Evolutionary conservation across 2,329 filamentous ascomycete genomes (phyloP).

Genomic region (Sporothrix humicola): DNA sequence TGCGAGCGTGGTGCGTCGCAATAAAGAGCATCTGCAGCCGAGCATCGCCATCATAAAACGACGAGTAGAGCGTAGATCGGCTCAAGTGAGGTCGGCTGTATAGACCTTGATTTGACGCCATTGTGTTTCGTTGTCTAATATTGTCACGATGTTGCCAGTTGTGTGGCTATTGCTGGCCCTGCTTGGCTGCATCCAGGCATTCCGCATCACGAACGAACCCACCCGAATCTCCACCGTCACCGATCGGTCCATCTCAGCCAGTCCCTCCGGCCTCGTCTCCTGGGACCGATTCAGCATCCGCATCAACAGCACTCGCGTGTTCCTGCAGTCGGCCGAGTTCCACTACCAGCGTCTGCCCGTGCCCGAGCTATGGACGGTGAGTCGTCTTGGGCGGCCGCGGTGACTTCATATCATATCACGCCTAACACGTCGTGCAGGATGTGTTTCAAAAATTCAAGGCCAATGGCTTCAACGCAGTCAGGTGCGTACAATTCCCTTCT

Average conservation of each 20-base stretch:
- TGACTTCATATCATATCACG: too few species aligned
- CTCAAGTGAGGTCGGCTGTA: neutral
- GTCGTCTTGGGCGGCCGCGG: neutral
- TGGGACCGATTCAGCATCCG: conserved; percentile 60
- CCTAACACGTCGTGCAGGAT: conserved; percentile 38
- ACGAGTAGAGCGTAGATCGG: neutral
- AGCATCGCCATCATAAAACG: neutral
- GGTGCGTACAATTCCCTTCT: conserved; percentile 24
- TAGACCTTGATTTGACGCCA: neutral
- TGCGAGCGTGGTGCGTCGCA: neutral
- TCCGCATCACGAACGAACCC: neutral
- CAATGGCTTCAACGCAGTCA: conserved; percentile 75
- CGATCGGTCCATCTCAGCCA: conserved; percentile 42
- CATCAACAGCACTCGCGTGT: conserved; percentile 55
- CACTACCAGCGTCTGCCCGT: conserved; percentile 60
- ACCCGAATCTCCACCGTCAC: neutral
- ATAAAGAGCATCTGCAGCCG: neutral
- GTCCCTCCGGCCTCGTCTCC: conserved; percentile 51
- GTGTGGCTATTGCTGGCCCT: neutral
- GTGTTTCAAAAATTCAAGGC: conserved; percentile 80
- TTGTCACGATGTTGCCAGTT: neutral
- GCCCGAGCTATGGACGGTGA: conserved; percentile 56
- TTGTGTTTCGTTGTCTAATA: neutral
- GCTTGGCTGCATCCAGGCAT: neutral
- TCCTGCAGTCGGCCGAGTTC: conserved; percentile 58